phyloP scores from a whole-genome alignment of 2,329 filamentous ascomycete species.

The Lasiodiplodia sp. region DNA sequence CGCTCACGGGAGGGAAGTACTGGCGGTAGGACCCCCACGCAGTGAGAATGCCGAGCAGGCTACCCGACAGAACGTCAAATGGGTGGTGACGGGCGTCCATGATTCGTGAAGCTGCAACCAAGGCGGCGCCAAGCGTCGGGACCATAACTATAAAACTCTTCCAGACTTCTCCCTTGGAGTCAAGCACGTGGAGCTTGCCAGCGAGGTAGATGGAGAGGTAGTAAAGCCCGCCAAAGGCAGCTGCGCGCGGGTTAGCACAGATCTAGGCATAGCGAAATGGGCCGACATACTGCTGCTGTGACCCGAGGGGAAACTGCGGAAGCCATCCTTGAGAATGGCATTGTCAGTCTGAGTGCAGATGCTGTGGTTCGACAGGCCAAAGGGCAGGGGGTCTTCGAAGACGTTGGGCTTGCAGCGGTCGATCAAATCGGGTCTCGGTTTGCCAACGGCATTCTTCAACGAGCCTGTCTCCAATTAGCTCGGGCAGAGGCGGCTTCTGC shows the following conservation, averaged over 20 bases:
- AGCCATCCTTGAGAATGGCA: constrained; percentile 64
- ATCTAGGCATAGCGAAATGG: not conserved
- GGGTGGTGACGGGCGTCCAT: constrained; percentile 69
- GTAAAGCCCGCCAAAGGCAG: constrained; percentile 65
- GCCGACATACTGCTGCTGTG: constrained; percentile 61
- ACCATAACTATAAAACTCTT: constrained; percentile 63
- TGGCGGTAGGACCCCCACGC: constrained; percentile 64
- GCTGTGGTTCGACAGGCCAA: constrained; percentile 53
- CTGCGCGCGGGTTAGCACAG: constrained; percentile 44
- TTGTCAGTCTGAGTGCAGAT: constrained; percentile 62
- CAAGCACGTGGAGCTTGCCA: constrained; percentile 66
- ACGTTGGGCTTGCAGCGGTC: constrained; percentile 58
- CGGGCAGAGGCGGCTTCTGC: not conserved
- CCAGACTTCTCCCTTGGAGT: constrained; percentile 68
- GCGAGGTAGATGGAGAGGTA: constrained; percentile 66
- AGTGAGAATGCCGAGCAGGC: constrained; percentile 59
- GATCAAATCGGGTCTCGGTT: constrained; percentile 67
- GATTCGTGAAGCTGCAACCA: constrained; percentile 65
- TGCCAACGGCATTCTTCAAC: constrained; percentile 66
- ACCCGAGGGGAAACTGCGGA: constrained; percentile 66
- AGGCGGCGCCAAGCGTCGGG: constrained; percentile 61
- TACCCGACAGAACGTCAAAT: constrained; percentile 66
- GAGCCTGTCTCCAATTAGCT: constrained; percentile 44
- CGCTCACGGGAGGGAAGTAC: constrained; percentile 64
- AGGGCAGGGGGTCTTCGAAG: constrained; percentile 45